Base-by-base conservation (phyloP, 129 eudicot genomes). In the Dittrichia graveolens region DNA sequence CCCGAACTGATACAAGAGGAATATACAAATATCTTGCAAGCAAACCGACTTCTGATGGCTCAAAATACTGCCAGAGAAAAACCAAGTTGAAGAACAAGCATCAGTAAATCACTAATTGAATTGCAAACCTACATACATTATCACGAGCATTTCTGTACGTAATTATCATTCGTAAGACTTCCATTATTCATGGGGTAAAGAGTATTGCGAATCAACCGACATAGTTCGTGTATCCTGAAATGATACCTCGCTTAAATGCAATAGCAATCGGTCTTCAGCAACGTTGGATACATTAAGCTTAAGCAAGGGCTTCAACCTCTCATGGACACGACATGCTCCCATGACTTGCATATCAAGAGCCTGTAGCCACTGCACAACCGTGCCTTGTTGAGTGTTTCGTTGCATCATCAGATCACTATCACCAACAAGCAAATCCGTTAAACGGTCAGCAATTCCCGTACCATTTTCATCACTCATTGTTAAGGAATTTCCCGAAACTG, bases 261-360 rank as follows among this genome's bases (percentile, higher is more conserved):
- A 69, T 2, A 90, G 71, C 70, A 94, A 67, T 8, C 89, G 83
- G 57, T 90, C 99, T 70, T 94, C 99, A 15, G 96, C 95, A 2
- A 56, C 85, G 61, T 61, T 76, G 3, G 96, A 80, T 1, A 68
- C 86, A 75, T 88, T 94, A 5, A 79, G 69, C 85, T 90, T 87
- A 11, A 94, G 83, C 81, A 94, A 75, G 8, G 99, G 97, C 85
- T 88, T 90, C 53, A 94, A 62, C 71, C 97, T 82, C 87, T 94
- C 99, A 73, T 90, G 96, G 3, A 84, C 89, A 19, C 99, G 95
- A 73, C 99, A 94, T 24, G 99, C 99, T n/a, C 99, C 99, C 85
- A 86, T 83, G 18, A 85, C 93, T 53, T 94, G 99, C 89, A 86
- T 75, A 88, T 94, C 93, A 75, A 94, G 80, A 7, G 99, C 97